phyloP scores from a whole-genome alignment of 176 grass and related monocot genomes.

The Rhynchospora tenuis region DNA sequence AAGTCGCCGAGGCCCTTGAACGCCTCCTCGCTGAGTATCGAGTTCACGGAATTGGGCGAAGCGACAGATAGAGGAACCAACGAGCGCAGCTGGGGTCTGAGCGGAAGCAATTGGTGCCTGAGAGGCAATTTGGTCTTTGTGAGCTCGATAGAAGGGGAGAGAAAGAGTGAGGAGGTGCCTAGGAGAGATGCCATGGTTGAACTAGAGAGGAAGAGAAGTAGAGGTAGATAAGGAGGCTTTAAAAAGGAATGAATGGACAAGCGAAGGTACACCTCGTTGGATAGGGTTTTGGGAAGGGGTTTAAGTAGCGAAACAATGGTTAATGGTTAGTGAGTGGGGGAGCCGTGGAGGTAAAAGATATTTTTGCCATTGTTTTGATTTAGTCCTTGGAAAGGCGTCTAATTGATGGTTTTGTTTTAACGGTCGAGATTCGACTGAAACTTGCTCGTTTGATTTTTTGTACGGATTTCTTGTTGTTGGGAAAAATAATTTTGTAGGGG shows the following conservation, averaged over 20 bases:
- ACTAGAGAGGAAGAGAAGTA: neutral
- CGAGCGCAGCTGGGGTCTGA: constrained; percentile 27
- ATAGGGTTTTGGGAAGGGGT: constrained; percentile 20
- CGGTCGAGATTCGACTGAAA: neutral
- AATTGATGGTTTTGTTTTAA: neutral
- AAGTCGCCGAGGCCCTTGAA: constrained; percentile 67
- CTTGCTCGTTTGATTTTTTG: neutral
- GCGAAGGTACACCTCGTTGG: constrained; percentile 2
- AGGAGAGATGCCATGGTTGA: constrained; percentile 55
- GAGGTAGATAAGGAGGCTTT: constrained; percentile 21
- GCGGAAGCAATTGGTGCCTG: constrained; percentile 17
- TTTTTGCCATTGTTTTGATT: neutral
- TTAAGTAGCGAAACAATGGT: neutral
- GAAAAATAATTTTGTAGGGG: neutral
- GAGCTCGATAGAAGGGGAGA: constrained; percentile 25
- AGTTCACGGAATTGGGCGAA: constrained; percentile 45
- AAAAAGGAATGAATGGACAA: constrained; percentile 63
- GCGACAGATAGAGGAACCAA: constrained; percentile 41
- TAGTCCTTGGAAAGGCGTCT: neutral
- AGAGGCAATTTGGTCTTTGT: constrained; percentile 1
- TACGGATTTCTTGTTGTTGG: neutral
- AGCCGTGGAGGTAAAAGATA: neutral
- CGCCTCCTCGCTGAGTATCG: constrained; percentile 88
- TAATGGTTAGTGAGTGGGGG: too few relatives aligned
- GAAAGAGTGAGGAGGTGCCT: constrained; percentile 56